These are phyloP conservation scores for Dryadomyces quercivorus DNA, from an alignment of 2,329 filamentous ascomycete genomes.

Conservation along the genomic window DNA sequence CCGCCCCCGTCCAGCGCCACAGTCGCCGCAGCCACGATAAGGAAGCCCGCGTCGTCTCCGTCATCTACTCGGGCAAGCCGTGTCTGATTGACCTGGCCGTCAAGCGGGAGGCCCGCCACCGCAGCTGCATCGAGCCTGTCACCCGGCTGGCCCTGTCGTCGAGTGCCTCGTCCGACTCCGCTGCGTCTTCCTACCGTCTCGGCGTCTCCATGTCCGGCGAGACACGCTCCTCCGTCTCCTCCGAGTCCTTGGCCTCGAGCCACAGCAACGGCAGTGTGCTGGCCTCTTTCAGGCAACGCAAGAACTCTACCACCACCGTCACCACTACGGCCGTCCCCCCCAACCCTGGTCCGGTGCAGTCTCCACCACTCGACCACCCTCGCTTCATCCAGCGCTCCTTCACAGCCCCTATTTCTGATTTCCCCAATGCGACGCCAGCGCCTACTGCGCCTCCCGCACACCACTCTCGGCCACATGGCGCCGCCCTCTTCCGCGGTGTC, in stretches of 20 bases:
- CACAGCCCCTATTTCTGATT: neutral
- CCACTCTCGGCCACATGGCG: constrained; percentile 31
- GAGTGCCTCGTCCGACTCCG: constrained; percentile 7
- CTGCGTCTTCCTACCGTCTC: neutral
- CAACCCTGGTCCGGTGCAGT: constrained; percentile 16
- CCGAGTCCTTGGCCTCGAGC: neutral
- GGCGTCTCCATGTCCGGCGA: neutral
- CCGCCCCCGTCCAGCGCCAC: neutral
- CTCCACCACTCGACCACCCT: neutral
- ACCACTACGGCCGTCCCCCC: constrained; percentile 14
- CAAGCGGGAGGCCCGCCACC: constrained; percentile 13
- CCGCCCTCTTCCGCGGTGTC: constrained; percentile 33
- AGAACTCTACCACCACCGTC: constrained; percentile 11
- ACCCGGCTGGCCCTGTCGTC: constrained; percentile 19
- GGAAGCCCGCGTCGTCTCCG: constrained; percentile 45
- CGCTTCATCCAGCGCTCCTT: neutral
- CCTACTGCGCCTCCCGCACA: neutral
- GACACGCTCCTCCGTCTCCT: neutral
- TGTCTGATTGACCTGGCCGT: constrained; percentile 37
- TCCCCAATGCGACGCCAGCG: neutral
- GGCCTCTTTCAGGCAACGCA: constrained; percentile 13
- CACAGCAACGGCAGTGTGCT: constrained; percentile 1
- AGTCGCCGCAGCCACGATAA: constrained; percentile 29
- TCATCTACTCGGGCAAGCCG: constrained; percentile 48
- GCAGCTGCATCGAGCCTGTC: constrained; percentile 9